These are phyloP conservation scores for Talaromyces verruculosus DNA, from an alignment of 2,329 filamentous ascomycete genomes.

Conservation along the genomic window DNA sequence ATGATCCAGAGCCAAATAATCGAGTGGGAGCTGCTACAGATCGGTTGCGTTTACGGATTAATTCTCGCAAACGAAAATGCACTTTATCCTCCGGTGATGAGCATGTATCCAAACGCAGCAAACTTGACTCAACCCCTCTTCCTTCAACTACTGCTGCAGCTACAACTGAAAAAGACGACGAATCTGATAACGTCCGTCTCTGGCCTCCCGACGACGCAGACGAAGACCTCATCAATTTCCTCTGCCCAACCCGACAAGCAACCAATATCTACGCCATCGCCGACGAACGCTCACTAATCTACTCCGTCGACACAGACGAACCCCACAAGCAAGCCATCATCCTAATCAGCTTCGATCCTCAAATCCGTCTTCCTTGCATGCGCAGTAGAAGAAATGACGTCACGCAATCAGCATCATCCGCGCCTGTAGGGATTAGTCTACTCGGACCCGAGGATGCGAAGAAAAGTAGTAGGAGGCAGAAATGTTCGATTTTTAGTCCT, in stretches of 20 bases:
- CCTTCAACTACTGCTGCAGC: too few relatives aligned
- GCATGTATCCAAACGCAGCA: conserved; percentile 4
- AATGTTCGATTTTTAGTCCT: conserved; percentile 3
- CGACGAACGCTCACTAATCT: conserved; percentile 44
- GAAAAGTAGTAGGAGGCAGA: not conserved
- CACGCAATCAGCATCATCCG: not conserved
- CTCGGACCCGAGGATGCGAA: conserved; percentile 4
- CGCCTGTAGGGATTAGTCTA: not conserved
- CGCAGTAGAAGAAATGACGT: conserved; percentile 11
- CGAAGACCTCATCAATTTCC: conserved; percentile 37
- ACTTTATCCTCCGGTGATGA: conserved; percentile 23
- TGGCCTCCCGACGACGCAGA: conserved; percentile 46
- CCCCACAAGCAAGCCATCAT: conserved; percentile 33
- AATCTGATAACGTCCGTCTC: conserved; percentile 39
- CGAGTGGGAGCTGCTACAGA: conserved; percentile 35
- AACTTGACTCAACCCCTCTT: not conserved
- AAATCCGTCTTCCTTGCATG: conserved; percentile 33
- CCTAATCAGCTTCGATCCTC: conserved; percentile 43
- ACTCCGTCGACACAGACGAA: conserved; percentile 34
- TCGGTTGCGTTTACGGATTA: conserved; percentile 43
- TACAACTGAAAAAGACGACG: conserved; percentile 39
- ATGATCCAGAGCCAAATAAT: conserved; percentile 35
- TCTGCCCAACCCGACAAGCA: conserved; percentile 40
- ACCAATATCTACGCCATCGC: conserved; percentile 37
- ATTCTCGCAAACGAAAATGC: conserved; percentile 44